Evolutionary conservation across 2,329 filamentous ascomycete species (phyloP).

Genomic region (Beauveria australis): DNA sequence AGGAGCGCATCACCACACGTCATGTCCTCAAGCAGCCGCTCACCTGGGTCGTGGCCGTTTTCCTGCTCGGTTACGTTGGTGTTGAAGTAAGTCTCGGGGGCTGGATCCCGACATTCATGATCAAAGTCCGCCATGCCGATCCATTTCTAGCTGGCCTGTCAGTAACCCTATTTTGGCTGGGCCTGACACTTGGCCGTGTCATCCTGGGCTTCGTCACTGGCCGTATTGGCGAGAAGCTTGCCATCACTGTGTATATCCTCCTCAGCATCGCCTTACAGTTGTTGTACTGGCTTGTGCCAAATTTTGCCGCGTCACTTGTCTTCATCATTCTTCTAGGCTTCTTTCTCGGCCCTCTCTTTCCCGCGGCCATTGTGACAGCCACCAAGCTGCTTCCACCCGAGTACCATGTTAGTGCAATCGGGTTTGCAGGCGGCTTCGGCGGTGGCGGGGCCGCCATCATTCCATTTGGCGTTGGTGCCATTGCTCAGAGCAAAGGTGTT

Average conservation of each 20-base stretch:
- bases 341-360: constrained; percentile 73
- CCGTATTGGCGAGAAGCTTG: constrained; percentile 60
- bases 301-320: constrained; percentile 64
- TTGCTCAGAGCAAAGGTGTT: constrained; percentile 51
- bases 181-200: constrained; percentile 66
- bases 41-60: constrained; percentile 66
- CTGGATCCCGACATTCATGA: constrained; percentile 84
- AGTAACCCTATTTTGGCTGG: constrained; percentile 77
- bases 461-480: constrained; percentile 59
- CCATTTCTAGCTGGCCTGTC: constrained; percentile 67
- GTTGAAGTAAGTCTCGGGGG: constrained; percentile 66
- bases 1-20: constrained; percentile 37
- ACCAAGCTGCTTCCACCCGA: constrained; percentile 67
- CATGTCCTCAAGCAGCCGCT: constrained; percentile 41
- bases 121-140: constrained; percentile 60
- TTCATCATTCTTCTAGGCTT: constrained; percentile 67
- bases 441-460: constrained; percentile 62
- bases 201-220: constrained; percentile 70
- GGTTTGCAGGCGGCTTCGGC: constrained; percentile 72
- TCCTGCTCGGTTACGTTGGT: constrained; percentile 73
- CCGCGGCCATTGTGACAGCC: constrained; percentile 62
- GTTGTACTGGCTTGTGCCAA: constrained; percentile 74
- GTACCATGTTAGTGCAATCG: constrained; percentile 71
- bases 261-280: constrained; percentile 57
- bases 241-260: constrained; percentile 55